These are phyloP conservation scores for Parsonsia alboflavescens DNA, from an alignment of 257 asterid species.

Conservation along the genomic window DNA sequence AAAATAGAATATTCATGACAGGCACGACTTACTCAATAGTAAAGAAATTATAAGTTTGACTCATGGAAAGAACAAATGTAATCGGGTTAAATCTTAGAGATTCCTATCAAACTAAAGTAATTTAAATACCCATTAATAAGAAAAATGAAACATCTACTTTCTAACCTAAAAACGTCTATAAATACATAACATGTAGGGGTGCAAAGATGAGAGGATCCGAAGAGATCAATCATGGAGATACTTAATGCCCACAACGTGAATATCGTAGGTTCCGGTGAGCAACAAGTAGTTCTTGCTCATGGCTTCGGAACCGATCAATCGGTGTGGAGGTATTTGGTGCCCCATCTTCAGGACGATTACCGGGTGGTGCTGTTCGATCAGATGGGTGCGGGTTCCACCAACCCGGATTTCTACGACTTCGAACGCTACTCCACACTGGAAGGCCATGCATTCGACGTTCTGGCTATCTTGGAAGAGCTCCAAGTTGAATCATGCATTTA, in stretches of 20 bases:
- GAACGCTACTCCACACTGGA: constrained; percentile 29
- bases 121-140: no score
- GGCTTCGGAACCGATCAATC: constrained; percentile 42
- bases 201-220: neutral
- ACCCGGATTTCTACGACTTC: constrained; percentile 36
- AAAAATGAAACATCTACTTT: no score
- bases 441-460: constrained; percentile 33
- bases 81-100: no score
- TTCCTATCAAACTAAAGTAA: no score
- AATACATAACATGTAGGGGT: no score
- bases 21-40: no score
- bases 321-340: constrained; percentile 35
- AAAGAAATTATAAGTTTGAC: no score
- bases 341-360: constrained; percentile 25
- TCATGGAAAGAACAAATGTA: no score
- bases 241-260: constrained; percentile 34
- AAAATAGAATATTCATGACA: no score
- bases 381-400: constrained; percentile 37
- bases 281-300: constrained; percentile 28
- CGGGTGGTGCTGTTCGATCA: constrained; percentile 29
- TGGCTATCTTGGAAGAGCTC: constrained; percentile 32
- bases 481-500: constrained; percentile 26
- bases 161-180: neutral
- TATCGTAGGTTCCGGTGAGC: constrained; percentile 28
- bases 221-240: neutral